Evolutionary conservation across 2,329 filamentous ascomycete species (phyloP).

Genomic region (Xylariomycetidae sp.): DNA sequence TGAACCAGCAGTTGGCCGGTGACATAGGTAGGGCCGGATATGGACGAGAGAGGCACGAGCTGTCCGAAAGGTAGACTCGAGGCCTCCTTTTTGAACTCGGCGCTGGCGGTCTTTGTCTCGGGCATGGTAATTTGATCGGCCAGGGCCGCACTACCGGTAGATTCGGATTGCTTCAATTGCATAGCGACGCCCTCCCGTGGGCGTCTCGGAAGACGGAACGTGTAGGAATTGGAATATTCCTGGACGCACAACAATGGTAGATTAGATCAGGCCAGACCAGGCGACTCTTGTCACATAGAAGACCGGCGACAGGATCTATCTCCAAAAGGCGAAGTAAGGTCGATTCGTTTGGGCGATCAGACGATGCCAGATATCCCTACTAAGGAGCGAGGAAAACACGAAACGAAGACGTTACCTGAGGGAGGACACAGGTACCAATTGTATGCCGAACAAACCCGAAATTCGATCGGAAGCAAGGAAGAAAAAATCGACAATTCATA

Average conservation of each 20-base stretch:
- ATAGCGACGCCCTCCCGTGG: constrained; percentile 15
- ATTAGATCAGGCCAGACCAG: constrained; percentile 13
- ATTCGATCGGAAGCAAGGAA: not conserved
- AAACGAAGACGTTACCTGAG: too few relatives aligned
- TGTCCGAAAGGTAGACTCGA: constrained; percentile 55
- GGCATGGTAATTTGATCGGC: constrained; percentile 26
- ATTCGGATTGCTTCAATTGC: constrained; percentile 34
- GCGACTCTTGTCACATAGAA: too few relatives aligned
- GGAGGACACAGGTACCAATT: not conserved
- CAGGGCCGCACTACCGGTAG: constrained; percentile 23
- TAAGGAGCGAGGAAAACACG: not conserved
- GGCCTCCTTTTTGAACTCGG: constrained; percentile 38
- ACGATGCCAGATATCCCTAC: constrained; percentile 4
- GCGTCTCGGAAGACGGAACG: constrained; percentile 8
- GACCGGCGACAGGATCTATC: constrained; percentile 2
- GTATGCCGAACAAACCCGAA: not conserved
- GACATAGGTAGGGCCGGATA: constrained; percentile 85
- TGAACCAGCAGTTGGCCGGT: constrained; percentile 92
- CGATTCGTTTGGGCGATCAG: constrained; percentile 5
- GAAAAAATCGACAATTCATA: not conserved
- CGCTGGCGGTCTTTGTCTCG: constrained; percentile 24
- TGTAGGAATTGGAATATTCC: constrained; percentile 10
- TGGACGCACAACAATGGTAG: constrained; percentile 10
- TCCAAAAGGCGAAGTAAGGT: constrained; percentile 4
- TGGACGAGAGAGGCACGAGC: constrained; percentile 49